phyloP scores from a whole-genome alignment of 1,284 basidiomycete species.

The Thecaphora thlaspeos region DNA sequence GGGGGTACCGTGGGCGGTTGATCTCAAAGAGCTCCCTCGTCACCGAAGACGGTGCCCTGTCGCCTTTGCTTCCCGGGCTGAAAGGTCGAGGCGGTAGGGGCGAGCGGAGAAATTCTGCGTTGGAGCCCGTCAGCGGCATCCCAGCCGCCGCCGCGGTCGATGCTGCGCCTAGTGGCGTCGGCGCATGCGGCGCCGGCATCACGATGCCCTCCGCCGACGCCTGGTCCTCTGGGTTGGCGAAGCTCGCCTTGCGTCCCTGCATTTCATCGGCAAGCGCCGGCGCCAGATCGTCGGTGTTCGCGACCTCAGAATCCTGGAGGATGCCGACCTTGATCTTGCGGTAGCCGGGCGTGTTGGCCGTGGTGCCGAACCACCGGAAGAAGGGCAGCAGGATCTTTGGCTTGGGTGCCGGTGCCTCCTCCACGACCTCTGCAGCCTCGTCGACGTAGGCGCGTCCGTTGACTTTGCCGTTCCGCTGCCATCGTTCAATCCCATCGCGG shows the following conservation, averaged over 20 bases:
- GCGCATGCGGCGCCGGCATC: too few species aligned
- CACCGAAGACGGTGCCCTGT: conserved; percentile 21
- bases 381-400: conserved; percentile 48
- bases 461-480: conserved; percentile 25
- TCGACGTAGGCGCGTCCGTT: conserved; percentile 15
- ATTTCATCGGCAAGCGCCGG: conserved; percentile 13
- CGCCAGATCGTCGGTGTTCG: conserved; percentile 23
- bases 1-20: conserved; percentile 41
- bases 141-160: too few species aligned
- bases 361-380: conserved; percentile 51
- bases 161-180: too few species aligned
- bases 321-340: conserved; percentile 50
- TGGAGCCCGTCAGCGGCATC: too few species aligned
- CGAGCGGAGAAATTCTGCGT: conserved; percentile 20
- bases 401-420: conserved; percentile 8
- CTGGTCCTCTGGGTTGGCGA: background rate
- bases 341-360: conserved; percentile 50
- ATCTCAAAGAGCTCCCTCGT: conserved; percentile 45
- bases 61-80: conserved; percentile 25
- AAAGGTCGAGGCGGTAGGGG: conserved; percentile 14
- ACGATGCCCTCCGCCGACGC: too few species aligned
- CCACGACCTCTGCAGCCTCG: conserved; percentile 4
- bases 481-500: conserved; percentile 32
- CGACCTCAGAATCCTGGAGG: conserved; percentile 32
- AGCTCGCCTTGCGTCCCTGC: conserved; percentile 4